These are phyloP conservation scores for Yamadazyma paraphyllophila DNA, from an alignment of 805 yeast genomes.

Conservation along the genomic window DNA sequence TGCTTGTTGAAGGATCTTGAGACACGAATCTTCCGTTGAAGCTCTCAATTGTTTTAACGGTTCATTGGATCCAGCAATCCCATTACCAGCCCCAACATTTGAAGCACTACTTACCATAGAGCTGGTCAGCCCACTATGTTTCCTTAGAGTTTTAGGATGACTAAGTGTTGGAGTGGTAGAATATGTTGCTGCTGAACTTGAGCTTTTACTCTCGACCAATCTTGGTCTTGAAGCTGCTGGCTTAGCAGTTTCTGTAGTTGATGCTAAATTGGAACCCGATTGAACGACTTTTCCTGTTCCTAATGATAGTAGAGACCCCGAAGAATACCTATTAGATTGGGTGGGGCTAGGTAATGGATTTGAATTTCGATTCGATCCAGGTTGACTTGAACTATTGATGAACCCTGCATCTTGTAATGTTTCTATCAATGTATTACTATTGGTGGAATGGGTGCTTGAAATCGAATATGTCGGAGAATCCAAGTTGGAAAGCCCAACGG, in stretches of 20 bases:
- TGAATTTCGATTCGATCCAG: conserved; percentile 12
- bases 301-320: conserved; percentile 37
- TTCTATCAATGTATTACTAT: conserved; percentile 12
- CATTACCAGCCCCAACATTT: neutral
- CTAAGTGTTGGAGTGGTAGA: conserved; percentile 16
- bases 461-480: conserved; percentile 32
- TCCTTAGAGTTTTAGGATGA: conserved; percentile 10
- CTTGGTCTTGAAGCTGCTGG: conserved; percentile 19
- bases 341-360: conserved; percentile 22
- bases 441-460: conserved; percentile 15
- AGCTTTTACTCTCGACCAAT: conserved; percentile 22
- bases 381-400: conserved; percentile 3
- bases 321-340: conserved; percentile 35
- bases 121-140: conserved; percentile 13
- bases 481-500: conserved; percentile 15
- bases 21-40: conserved; percentile 87
- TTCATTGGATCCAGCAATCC: conserved; percentile 35
- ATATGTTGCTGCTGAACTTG: conserved; percentile 22
- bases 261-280: conserved; percentile 1
- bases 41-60: conserved; percentile 83
- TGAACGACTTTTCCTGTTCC: conserved; percentile 41
- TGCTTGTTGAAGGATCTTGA: conserved; percentile 82
- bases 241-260: conserved; percentile 1
- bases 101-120: conserved; percentile 9
- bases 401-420: conserved; percentile 12